These are phyloP conservation scores for Picochlorum sp. DNA, from an alignment of 139 green algal genomes.

Conservation along the genomic window DNA sequence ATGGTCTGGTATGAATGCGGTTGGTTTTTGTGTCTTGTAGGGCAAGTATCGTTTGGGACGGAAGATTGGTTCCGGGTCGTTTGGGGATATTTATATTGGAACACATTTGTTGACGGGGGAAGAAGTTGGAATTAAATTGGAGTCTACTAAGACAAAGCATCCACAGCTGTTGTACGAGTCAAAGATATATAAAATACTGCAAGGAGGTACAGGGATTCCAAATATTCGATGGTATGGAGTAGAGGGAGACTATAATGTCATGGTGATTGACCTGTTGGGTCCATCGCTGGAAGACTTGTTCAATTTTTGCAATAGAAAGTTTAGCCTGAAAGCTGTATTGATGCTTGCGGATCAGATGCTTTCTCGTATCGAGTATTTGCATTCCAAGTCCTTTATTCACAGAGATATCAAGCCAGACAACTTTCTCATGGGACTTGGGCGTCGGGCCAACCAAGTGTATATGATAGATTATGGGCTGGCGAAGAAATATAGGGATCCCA, in stretches of 20 bases:
- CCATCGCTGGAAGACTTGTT: conserved; percentile 97
- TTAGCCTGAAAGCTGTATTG: conserved; percentile 95
- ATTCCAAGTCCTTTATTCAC: conserved; percentile 97
- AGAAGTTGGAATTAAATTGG: conserved; percentile 99
- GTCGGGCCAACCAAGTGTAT: conserved; percentile 97
- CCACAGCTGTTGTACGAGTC: conserved; percentile 92
- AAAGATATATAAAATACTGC: conserved; percentile 92
- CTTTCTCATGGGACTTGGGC: conserved; percentile 97
- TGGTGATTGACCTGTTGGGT: conserved; percentile 97
- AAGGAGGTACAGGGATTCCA: conserved; percentile 92
- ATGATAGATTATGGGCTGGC: conserved; percentile 99
- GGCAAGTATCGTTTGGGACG: conserved; percentile 62
- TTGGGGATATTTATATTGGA: conserved; percentile 88
- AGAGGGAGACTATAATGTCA: conserved; percentile 99
- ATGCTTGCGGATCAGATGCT: conserved; percentile 99
- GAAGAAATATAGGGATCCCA: conserved; percentile 99
- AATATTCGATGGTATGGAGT: conserved; percentile 98
- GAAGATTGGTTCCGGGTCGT: conserved; percentile 70
- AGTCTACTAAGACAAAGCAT: conserved; percentile 79
- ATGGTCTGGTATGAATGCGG: background rate
- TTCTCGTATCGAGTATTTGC: conserved; percentile 94
- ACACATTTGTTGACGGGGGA: conserved; percentile 95
- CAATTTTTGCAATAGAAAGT: conserved; percentile 99
- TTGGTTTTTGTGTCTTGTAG: conserved; percentile 10
- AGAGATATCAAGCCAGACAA: conserved; percentile 99